Evolutionary conservation across 371 early-diverging fungal genomes (phyloP), one percentile per base, ranked within the genome.

Genomic region (Mucor irregularis): DNA sequence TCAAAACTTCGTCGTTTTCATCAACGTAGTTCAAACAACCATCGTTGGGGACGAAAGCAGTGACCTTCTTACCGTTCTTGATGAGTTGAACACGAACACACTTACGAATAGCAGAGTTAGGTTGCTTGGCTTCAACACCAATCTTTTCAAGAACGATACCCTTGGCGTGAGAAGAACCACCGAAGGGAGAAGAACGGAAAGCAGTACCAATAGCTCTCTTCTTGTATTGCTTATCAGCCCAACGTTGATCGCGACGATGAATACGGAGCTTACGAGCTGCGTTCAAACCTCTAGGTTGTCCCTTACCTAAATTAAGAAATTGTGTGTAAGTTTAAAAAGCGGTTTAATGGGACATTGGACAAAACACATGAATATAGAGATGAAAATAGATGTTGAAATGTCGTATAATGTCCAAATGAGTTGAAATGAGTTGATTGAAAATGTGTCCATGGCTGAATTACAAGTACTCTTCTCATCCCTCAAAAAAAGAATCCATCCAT

Each of bases 41-140:
- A 83, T 99, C 99, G 80, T 97, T 96, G 79, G 99, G 99, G 53
- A 99, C 99, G 87, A 99, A 99, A 70, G 99, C 99, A 60, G 99
- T 98, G 77, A 99, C 90, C 90, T 96, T 99, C 93, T 99, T 99
- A 80, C 96, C 98, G 90, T 99, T 99, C 90, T 98, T 98, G 89
- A 99, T 99, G 63, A 99, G 89, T 85, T 99, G 99, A 63, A 98
- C 98, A 91, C 99, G 95, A 63, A 99, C 99, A 85, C 98, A 98
- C 90, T 99, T 99, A 87, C 99, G 96, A 87, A 99, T 97, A 72
- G 99, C 99, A 82, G 99, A 99, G 96, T 99, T 99, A 71, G 99
- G 99, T 88, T 99, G 99, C 86, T 99, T 99, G 69, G 99, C 98
- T 88, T 99, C 99, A 68, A 99, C 96, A 91, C 99, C 99, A 83